A percentile compares a stretch with the other conserved stretches of the same genome.
These are phyloP conservation scores for Phyllosticta paracitricarpa DNA, from an alignment of 2,329 filamentous ascomycete species.

Conservation along the genomic window DNA sequence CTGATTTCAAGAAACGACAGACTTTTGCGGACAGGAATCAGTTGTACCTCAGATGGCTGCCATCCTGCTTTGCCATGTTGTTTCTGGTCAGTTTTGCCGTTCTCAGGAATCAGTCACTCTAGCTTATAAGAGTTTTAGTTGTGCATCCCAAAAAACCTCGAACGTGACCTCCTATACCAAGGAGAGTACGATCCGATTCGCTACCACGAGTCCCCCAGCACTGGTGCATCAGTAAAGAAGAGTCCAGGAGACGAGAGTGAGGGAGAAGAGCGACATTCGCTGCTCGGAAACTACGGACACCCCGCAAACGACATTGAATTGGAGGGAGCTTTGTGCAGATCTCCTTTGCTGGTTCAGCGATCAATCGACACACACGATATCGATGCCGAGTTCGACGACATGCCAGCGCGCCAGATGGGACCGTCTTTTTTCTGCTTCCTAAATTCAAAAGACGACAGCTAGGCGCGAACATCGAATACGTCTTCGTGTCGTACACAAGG, in stretches of 20 bases:
- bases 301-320: background rate
- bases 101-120: background rate
- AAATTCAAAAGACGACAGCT: background rate
- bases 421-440: conserved; percentile 5
- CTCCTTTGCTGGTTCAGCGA: background rate
- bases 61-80: background rate
- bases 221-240: background rate
- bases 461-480: background rate
- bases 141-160: background rate
- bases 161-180: background rate
- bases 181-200: background rate
- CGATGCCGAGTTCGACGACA: conserved; percentile 1
- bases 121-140: background rate
- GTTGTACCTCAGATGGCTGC: background rate
- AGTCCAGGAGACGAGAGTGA: background rate
- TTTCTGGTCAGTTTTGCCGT: background rate
- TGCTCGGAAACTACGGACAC: background rate
- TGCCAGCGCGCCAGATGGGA: conserved; percentile 1
- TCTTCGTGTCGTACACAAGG: conserved; percentile 6
- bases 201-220: background rate
- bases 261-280: background rate
- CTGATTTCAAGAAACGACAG: background rate
- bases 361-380: background rate
- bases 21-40: background rate
- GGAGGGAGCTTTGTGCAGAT: background rate